Conservation (phyloP, 768 basidiomycete genomes). For the Gyrodon lividus region DNA sequence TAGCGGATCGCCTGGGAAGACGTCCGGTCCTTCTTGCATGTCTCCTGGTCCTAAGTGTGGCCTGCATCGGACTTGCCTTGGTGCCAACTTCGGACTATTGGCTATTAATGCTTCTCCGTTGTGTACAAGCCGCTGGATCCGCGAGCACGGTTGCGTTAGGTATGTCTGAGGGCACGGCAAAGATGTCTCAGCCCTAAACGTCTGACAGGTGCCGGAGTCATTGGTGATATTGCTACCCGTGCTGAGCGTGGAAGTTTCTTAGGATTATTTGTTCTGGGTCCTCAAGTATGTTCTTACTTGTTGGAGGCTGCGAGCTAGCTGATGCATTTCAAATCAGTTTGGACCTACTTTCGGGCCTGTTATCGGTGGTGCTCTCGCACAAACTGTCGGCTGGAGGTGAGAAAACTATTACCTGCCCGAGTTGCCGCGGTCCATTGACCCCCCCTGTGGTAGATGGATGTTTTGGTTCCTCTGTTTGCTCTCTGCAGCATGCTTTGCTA, state of each 20-base stretch:
- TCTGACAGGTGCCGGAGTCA: conserved; percentile 62
- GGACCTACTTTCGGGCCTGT: conserved; percentile 55
- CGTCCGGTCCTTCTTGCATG: conserved; percentile 64
- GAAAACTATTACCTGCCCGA: not conserved
- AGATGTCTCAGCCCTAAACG: conserved; percentile 1
- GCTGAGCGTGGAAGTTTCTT: conserved; percentile 74
- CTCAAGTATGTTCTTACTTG: conserved; percentile 43
- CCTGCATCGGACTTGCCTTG: conserved; percentile 63
- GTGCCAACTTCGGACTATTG: conserved; percentile 65
- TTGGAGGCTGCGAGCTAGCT: not conserved
- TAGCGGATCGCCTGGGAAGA: conserved; percentile 66
- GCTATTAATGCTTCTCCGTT: conserved; percentile 77
- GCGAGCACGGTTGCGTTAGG: conserved; percentile 79
- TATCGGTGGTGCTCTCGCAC: conserved; percentile 54
- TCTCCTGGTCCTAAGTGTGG: conserved; percentile 56
- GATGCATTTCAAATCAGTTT: conserved; percentile 30
- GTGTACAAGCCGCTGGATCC: conserved; percentile 75
- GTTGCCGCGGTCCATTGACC: conserved; percentile 21
- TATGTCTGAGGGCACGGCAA: conserved; percentile 17
- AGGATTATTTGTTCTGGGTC: conserved; percentile 64
- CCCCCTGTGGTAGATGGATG: conserved; percentile 42
- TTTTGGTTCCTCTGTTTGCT: conserved; percentile 63
- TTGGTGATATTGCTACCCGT: conserved; percentile 73
- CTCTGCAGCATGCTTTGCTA: conserved; percentile 43
- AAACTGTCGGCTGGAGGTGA: conserved; percentile 64